Conservation (phyloP, 257 asterid species). For the Solanum piurae region DNA sequence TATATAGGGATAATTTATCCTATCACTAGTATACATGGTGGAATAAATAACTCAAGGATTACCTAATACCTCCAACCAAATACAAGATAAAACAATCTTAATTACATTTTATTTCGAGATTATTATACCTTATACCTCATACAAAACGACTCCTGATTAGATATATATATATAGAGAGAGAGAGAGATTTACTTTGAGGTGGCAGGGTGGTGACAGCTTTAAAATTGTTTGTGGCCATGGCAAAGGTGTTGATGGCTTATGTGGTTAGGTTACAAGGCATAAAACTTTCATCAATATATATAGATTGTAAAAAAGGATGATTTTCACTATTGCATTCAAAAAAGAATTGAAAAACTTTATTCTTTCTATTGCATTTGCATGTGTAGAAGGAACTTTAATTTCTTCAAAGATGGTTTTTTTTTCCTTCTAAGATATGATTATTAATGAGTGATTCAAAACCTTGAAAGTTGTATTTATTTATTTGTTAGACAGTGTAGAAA, state of each 20-base stretch:
- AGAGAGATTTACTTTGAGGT: not conserved
- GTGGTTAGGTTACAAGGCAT: not conserved
- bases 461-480: not conserved
- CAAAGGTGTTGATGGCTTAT: not conserved
- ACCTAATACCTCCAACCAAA: not conserved
- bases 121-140: not conserved
- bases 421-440: not conserved
- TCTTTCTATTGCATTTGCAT: not conserved
- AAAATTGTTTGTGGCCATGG: not conserved
- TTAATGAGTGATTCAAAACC: not conserved
- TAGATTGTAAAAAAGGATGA: not conserved
- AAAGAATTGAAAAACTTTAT: not conserved
- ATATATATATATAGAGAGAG: not conserved
- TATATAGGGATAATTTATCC: too few species aligned
- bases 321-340: not conserved
- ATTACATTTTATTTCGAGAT: too few species aligned
- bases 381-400: not conserved
- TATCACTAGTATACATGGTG: not conserved
- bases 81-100: too few species aligned
- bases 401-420: not conserved
- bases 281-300: not conserved
- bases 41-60: too few species aligned
- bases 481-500: not conserved
- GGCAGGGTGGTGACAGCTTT: not conserved
- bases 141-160: rapidly evolving